Conservation (phyloP, 805 yeast species). For the Candida saitoana region DNA sequence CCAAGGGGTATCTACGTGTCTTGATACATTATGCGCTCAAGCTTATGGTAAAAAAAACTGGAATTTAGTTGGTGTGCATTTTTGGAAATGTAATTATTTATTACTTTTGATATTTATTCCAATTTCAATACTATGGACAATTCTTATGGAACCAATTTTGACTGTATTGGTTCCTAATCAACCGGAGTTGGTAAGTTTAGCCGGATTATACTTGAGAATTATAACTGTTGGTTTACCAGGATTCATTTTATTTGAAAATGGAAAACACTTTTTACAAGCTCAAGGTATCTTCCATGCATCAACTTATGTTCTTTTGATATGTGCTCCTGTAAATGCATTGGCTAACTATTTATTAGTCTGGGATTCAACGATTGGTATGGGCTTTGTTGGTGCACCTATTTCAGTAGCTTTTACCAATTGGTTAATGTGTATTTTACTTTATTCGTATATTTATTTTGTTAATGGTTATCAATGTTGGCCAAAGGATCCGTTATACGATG, state of each 20-base stretch:
- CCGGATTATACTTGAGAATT: constrained; percentile 53
- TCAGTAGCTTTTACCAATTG: constrained; percentile 70
- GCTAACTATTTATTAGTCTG: constrained; percentile 70
- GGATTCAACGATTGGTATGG: constrained; percentile 51
- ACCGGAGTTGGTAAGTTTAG: constrained; percentile 34
- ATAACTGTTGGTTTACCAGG: constrained; percentile 70
- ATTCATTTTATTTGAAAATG: constrained; percentile 65
- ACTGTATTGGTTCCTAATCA: constrained; percentile 18
- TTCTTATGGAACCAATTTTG: constrained; percentile 50
- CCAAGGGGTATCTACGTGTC: constrained; percentile 74
- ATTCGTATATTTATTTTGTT: constrained; percentile 41
- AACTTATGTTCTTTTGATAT: constrained; percentile 61
- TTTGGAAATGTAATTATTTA: constrained; percentile 62
- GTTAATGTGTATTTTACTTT: constrained; percentile 59
- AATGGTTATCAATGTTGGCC: constrained; percentile 48
- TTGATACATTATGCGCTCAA: constrained; percentile 76
- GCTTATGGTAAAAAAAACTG: constrained; percentile 68
- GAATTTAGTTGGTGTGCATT: constrained; percentile 62
- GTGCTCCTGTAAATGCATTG: constrained; percentile 71
- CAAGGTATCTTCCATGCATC: constrained; percentile 81
- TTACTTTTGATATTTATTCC: constrained; percentile 49
- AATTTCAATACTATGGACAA: constrained; percentile 58
- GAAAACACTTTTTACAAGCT: constrained; percentile 69
- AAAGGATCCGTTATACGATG: constrained; percentile 19
- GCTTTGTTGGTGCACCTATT: constrained; percentile 74